phyloP scores from a whole-genome alignment of 768 basidiomycete species.

The Lactarius akahatsu region DNA sequence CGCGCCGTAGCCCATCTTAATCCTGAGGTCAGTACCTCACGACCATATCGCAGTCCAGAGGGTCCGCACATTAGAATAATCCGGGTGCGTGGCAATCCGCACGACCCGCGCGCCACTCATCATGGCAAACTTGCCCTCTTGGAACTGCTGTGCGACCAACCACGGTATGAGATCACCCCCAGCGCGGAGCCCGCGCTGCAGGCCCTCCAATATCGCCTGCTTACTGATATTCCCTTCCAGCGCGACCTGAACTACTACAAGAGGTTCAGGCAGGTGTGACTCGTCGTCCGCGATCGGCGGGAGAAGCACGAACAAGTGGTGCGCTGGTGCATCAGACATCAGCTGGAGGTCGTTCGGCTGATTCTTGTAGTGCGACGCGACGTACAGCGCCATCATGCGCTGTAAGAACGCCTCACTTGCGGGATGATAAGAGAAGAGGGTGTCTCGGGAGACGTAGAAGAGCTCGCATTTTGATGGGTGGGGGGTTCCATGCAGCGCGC shows the following conservation, averaged over 20 bases:
- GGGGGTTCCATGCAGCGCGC: conserved; percentile 74
- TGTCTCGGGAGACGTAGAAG: conserved; percentile 94
- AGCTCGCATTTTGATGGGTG: conserved; percentile 93
- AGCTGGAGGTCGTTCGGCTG: conserved; percentile 99
- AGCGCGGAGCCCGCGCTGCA: conserved; percentile 78
- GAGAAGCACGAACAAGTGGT: conserved; percentile 92
- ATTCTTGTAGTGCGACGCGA: conserved; percentile 98
- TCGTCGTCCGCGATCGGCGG: conserved; percentile 92
- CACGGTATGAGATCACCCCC: conserved; percentile 99
- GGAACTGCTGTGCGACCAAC: conserved; percentile 92
- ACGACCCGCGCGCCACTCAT: conserved; percentile 91
- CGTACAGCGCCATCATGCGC: conserved; percentile 97
- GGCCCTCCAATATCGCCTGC: conserved; percentile 79
- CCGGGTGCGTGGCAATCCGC: conserved; percentile 92
- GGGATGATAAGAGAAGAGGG: conserved; percentile 94
- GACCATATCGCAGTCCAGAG: conserved; percentile 9
- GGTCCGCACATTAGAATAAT: conserved; percentile 78
- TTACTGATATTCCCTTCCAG: conserved; percentile 91
- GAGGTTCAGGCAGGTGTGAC: conserved; percentile 87
- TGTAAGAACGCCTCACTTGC: conserved; percentile 98
- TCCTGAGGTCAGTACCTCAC: conserved; percentile 13
- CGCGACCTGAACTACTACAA: conserved; percentile 95
- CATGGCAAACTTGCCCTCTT: conserved; percentile 90
- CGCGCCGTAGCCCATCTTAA: conserved; percentile 95
- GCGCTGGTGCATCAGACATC: conserved; percentile 94